Evolutionary conservation across 768 basidiomycete genomes (phyloP), one percentile per base, ranked within the genome.

Genomic region (Amanita muscaria): DNA sequence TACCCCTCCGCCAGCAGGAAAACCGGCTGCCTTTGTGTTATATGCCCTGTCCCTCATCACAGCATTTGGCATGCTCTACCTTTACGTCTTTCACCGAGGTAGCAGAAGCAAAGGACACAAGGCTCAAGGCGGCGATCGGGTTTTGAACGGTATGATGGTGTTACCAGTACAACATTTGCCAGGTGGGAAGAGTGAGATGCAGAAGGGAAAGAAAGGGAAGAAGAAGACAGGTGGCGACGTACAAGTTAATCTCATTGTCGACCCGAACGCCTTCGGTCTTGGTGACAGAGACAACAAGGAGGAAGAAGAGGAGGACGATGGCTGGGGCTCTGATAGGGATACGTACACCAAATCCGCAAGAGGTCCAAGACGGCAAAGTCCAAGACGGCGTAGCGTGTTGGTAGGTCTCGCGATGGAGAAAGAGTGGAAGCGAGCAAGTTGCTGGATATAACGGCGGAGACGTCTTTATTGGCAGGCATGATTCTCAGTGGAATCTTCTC

Each of bases 241-340:
- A 2, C 83, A 85, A 48, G 79, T 84, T 40, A 85, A 85, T 58
- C 65, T 84, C 35, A 83, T 84, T 48, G 79, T 84, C 23, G 80
- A 83, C 53, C 82, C 83, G 5, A 65, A 65, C 5, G 72, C 74
- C 47, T 80, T 85, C 48, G 66, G 65, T 23, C 42, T 55, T 1
- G 65, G 68, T 1, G 64, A 61, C 22, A 61, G 60, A 6, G 59
- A 53, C 11, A 65, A 62, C 10, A 70, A 71, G 5, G 66, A 63
- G 18, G 58, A 62, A 5, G 66, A 63, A 16, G 58, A 62, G 1
- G 65, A 63, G 5, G 58, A 61, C 5, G 68, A 68, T 25, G 62
- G 50, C 11, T 60, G 62, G 19, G 69, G 66, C 3, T 56, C 58
- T 15, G 67, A 62, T 51, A 59, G 55, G 24, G 51, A 53, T 18